Evolutionary conservation across 805 yeast genomes (phyloP).

Genomic region (Wickerhamomyces rabaulensis): DNA sequence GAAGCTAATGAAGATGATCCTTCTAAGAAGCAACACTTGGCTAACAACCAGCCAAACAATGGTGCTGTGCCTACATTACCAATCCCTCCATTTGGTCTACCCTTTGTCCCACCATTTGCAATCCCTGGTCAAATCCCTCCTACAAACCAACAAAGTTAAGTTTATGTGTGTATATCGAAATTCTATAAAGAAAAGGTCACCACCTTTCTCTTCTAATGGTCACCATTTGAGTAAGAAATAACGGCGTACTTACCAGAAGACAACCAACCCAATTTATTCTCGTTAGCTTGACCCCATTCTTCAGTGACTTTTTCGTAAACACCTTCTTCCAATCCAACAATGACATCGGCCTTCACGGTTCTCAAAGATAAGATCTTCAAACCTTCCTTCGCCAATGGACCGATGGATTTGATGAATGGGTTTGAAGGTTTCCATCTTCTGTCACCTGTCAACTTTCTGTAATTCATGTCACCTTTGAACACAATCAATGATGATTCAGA

Average conservation of each 20-base stretch:
- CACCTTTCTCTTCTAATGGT: no score
- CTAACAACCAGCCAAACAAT: not conserved
- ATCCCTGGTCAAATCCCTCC: slow-evolving; percentile 19
- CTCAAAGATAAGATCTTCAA: slow-evolving; percentile 72
- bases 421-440: slow-evolving; percentile 83
- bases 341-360: slow-evolving; percentile 95
- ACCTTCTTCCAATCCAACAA: slow-evolving; percentile 77
- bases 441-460: slow-evolving; percentile 91
- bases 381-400: slow-evolving; percentile 56
- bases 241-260: slow-evolving; percentile 95
- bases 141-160: not conserved
- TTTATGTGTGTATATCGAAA: not conserved
- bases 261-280: slow-evolving; percentile 73
- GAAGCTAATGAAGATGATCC: slow-evolving; percentile 8
- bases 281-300: slow-evolving; percentile 57
- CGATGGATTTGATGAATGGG: slow-evolving; percentile 65
- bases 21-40: slow-evolving; percentile 12
- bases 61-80: slow-evolving; percentile 1
- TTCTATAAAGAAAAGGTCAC: no score
- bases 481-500: slow-evolving; percentile 63
- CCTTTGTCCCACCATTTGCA: slow-evolving; percentile 27
- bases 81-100: slow-evolving; percentile 13
- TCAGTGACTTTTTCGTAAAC: slow-evolving; percentile 60
- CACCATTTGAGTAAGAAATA: slow-evolving; percentile 50
- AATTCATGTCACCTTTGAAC: slow-evolving; percentile 94